Conservation (phyloP, 139 green algal species). For the Zygnema circumcarinatum region DNA sequence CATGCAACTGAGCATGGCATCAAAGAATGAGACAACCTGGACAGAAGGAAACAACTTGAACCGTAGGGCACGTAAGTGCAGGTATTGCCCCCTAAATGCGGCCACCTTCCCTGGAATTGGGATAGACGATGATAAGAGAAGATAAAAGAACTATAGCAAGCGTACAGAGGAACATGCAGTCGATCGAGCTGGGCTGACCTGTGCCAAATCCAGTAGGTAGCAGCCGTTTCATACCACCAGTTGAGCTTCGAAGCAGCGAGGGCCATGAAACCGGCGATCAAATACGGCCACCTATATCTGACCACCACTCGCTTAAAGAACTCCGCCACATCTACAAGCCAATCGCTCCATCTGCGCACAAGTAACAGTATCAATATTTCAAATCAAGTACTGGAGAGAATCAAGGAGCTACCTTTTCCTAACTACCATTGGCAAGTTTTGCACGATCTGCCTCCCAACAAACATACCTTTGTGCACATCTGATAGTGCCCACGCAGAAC, state of each 20-base stretch:
- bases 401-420: background rate
- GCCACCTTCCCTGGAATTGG: no score
- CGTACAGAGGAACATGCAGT: no score
- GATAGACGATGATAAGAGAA: no score
- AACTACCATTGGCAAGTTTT: background rate
- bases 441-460: no score
- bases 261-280: background rate
- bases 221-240: conserved; percentile 23
- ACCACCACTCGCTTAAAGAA: background rate
- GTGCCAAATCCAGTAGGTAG: conserved; percentile 51
- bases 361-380: background rate
- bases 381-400: background rate
- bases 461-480: no score
- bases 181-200: conserved; percentile 30
- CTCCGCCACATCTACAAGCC: background rate
- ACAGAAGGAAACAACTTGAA: no score
- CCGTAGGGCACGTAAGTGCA: no score
- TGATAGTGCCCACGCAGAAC: no score
- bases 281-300: conserved; percentile 14
- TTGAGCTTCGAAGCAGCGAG: conserved; percentile 21
- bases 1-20: no score
- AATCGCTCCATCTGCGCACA: background rate
- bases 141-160: no score
- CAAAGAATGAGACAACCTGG: no score
- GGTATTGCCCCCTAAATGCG: no score